Evolutionary conservation across 495 filamentous ascomycete genomes (phyloP).

Genomic region (Aspergillus saccharolyticus): DNA sequence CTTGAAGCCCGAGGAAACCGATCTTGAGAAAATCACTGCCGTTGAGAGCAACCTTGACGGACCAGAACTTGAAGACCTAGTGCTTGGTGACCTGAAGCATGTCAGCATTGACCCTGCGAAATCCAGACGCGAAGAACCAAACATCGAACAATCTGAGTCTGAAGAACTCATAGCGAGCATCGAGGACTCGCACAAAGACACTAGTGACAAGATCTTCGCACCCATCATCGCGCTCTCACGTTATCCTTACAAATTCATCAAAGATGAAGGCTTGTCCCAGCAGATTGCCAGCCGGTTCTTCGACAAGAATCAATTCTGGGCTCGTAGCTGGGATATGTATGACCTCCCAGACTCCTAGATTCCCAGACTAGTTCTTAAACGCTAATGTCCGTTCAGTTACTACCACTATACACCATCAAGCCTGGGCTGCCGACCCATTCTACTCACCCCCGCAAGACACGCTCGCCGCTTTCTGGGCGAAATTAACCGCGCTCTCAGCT

Average conservation of each 20-base stretch:
- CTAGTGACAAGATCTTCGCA: constrained; percentile 43
- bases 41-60: not conserved
- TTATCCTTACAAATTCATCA: constrained; percentile 58
- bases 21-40: not conserved
- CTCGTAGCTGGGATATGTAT: constrained; percentile 68
- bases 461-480: constrained; percentile 52
- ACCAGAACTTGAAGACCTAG: not conserved
- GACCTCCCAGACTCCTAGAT: too few relatives aligned
- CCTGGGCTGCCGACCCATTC: constrained; percentile 41
- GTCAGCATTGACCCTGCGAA: not conserved
- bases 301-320: constrained; percentile 52
- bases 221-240: constrained; percentile 54
- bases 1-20: not conserved
- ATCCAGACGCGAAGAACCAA: not conserved
- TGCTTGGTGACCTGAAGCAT: not conserved
- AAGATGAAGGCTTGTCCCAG: constrained; percentile 34
- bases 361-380: too few relatives aligned
- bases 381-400: constrained; percentile 50
- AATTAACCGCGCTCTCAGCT: constrained; percentile 51
- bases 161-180: not conserved
- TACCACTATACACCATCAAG: constrained; percentile 54
- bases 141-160: not conserved
- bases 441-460: constrained; percentile 62
- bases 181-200: not conserved
- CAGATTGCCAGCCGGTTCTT: constrained; percentile 51